Evolutionary conservation across 371 early-diverging fungal genomes (phyloP).

Genomic region (Actinomucor elegans): DNA sequence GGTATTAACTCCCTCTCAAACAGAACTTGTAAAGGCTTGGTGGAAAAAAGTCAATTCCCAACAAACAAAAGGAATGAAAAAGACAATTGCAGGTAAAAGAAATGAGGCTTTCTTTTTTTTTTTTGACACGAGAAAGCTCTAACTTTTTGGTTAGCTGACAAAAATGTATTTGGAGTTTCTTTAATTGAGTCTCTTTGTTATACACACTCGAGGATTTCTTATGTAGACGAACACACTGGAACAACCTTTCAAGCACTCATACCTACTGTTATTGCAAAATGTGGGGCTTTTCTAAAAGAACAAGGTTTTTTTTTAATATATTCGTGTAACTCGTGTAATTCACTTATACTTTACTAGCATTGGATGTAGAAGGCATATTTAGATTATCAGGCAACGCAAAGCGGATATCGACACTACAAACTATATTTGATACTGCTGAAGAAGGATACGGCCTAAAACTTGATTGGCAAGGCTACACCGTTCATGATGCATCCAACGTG

Average conservation of each 20-base stretch:
- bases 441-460: conserved; percentile 53
- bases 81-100: conserved; percentile 16
- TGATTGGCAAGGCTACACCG: conserved; percentile 59
- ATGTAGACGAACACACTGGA: conserved; percentile 25
- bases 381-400: conserved; percentile 67
- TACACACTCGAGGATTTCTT: conserved; percentile 40
- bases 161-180: conserved; percentile 36
- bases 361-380: conserved; percentile 57
- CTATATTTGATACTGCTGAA: conserved; percentile 51
- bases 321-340: no score
- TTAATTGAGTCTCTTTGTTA: conserved; percentile 37
- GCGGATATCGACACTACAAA: conserved; percentile 55
- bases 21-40: conserved; percentile 34
- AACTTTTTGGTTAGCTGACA: background rate
- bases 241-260: conserved; percentile 42
- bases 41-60: conserved; percentile 38
- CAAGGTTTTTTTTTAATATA: no score
- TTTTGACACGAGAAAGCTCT: background rate
- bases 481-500: conserved; percentile 68
- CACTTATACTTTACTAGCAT: conserved; percentile 31
- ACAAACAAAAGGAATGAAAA: conserved; percentile 10
- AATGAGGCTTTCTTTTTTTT: background rate
- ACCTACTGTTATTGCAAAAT: conserved; percentile 57
- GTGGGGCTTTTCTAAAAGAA: conserved; percentile 56
- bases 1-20: conserved; percentile 29